phyloP scores from a whole-genome alignment of 352 stramenopile species.

The Phytophthora citricola region DNA sequence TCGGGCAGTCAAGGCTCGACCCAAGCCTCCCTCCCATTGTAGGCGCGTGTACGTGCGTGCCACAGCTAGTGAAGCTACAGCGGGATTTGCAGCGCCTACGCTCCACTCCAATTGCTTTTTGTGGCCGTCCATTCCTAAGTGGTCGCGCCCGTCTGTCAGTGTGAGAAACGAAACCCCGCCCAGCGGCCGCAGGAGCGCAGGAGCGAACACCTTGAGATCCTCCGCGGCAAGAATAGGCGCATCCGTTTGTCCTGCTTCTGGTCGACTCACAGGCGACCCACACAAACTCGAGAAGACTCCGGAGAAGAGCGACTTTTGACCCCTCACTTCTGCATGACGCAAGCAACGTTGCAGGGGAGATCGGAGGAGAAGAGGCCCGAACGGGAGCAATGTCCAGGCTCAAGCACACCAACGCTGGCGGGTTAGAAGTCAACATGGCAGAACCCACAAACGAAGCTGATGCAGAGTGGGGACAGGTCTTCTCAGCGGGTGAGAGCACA shows the following conservation, averaged over 20 bases:
- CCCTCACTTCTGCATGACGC: slow-evolving; percentile 36
- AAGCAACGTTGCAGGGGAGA: slow-evolving; percentile 23
- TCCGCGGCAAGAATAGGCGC: slow-evolving; percentile 21
- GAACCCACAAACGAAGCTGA: slow-evolving; percentile 33
- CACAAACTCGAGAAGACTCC: slow-evolving; percentile 3
- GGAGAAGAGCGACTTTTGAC: not conserved
- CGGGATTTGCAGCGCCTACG: slow-evolving; percentile 21
- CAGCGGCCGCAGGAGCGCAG: slow-evolving; percentile 14
- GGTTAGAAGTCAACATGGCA: slow-evolving; percentile 35
- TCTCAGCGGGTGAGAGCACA: slow-evolving; percentile 55
- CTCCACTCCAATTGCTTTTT: slow-evolving; percentile 5
- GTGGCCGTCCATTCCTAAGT: slow-evolving; percentile 21
- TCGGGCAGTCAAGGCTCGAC: too few relatives aligned
- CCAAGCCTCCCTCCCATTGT: too few relatives aligned
- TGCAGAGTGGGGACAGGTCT: slow-evolving; percentile 61
- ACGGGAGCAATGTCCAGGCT: slow-evolving; percentile 16
- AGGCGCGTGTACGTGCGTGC: not conserved
- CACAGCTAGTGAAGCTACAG: not conserved
- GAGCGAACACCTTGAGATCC: slow-evolving; percentile 31
- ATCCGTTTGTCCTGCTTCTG: slow-evolving; percentile 7
- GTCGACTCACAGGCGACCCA: not conserved
- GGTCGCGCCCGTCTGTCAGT: slow-evolving; percentile 24
- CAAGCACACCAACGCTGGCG: slow-evolving; percentile 26
- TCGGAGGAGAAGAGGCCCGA: slow-evolving; percentile 18
- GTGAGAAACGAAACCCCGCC: slow-evolving; percentile 35